Conservation (phyloP, 768 basidiomycete species). For the Gloeostereum incarnatum region DNA sequence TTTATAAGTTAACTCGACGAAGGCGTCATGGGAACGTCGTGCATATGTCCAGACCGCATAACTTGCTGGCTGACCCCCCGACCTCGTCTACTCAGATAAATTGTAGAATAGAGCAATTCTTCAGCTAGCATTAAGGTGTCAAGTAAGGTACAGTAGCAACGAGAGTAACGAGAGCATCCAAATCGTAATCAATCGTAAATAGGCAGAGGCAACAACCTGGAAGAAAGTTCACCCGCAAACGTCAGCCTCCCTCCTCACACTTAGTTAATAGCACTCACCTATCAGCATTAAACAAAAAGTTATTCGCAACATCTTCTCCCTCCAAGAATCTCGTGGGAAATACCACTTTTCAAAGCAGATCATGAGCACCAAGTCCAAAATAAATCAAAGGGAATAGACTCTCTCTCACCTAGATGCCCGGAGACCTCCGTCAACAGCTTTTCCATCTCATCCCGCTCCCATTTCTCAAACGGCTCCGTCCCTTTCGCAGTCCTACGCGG, state of each 20-base stretch:
- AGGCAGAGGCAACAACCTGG: conserved; percentile 60
- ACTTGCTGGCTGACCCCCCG: no score
- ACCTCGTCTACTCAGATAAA: no score
- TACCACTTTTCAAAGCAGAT: conserved; percentile 41
- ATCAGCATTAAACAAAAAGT: conserved; percentile 90
- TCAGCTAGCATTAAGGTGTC: no score
- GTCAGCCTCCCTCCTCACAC: conserved; percentile 4
- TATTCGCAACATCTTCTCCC: conserved; percentile 85
- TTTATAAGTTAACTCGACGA: no score
- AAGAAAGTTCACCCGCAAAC: not conserved
- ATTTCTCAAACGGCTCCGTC: conserved; percentile 67
- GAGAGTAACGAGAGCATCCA: no score
- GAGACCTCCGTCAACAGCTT: conserved; percentile 61
- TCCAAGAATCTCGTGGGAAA: conserved; percentile 86
- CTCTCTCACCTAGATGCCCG: conserved; percentile 74
- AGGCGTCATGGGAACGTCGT: no score
- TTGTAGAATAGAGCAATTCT: no score
- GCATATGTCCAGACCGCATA: no score
- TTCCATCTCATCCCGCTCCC: conserved; percentile 90
- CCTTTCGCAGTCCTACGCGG: conserved; percentile 32
- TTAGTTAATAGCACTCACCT: conserved; percentile 28
- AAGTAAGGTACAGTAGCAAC: no score
- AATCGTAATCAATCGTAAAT: conserved; percentile 59
- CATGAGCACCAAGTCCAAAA: not conserved
- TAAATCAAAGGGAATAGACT: no score